Conservation (phyloP, 2,329 filamentous ascomycete genomes). For the Dothistroma septosporum region DNA sequence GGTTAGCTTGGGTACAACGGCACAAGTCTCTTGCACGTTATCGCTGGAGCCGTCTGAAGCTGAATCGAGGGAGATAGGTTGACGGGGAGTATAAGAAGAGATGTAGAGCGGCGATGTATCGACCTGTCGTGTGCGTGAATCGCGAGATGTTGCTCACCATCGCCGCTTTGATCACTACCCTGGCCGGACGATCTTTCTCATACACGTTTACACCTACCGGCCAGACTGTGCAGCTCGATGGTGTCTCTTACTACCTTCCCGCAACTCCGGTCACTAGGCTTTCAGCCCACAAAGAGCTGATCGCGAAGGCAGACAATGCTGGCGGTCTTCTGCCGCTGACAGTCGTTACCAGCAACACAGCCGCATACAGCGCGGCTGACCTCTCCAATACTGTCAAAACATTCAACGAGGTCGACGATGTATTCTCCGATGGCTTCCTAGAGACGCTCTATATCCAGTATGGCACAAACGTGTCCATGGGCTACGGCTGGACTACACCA, state of each 20-base stretch:
- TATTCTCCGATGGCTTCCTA: constrained; percentile 40
- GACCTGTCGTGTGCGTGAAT: too few species aligned
- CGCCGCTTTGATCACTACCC: background rate
- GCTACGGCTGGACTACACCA: too few species aligned
- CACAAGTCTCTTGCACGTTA: too few species aligned
- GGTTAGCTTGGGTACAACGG: too few species aligned
- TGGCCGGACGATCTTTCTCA: background rate
- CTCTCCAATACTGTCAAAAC: constrained; percentile 27
- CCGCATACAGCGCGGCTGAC: constrained; percentile 22
- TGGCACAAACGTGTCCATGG: too few species aligned
- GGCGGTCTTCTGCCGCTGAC: constrained; percentile 38
- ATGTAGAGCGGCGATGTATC: background rate
- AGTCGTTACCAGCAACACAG: constrained; percentile 32
- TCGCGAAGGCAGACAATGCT: constrained; percentile 13
- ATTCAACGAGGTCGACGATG: constrained; percentile 39
- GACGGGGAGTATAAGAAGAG: background rate
- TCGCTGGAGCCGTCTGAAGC: too few species aligned
- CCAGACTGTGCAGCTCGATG: constrained; percentile 39
- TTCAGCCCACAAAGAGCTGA: constrained; percentile 8
- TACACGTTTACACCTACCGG: constrained; percentile 33
- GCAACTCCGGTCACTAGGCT: constrained; percentile 36
- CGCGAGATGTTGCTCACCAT: background rate
- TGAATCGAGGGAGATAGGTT: too few species aligned
- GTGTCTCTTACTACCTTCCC: constrained; percentile 41
- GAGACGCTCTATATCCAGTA: constrained; percentile 31